These are phyloP conservation scores for Mucor saturninus DNA, from an alignment of 371 early-diverging fungal genomes.

Conservation along the genomic window DNA sequence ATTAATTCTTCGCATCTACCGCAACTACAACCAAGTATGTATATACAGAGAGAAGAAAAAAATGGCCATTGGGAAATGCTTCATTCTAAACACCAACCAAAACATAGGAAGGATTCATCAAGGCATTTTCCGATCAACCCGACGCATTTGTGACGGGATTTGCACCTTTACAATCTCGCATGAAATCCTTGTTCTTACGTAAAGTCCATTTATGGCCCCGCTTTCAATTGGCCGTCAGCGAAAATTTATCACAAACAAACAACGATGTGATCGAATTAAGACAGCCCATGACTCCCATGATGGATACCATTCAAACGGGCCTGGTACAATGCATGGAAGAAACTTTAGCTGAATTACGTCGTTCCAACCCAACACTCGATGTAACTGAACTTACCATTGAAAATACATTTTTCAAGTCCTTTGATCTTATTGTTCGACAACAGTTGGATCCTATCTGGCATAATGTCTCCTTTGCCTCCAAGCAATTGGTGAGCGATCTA, in stretches of 20 bases:
- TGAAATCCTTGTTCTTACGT: constrained; percentile 81
- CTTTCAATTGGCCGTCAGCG: constrained; percentile 77
- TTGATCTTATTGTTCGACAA: constrained; percentile 74
- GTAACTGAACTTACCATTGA: constrained; percentile 84
- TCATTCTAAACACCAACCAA: neutral
- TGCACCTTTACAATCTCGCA: constrained; percentile 82
- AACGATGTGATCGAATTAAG: constrained; percentile 80
- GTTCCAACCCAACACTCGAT: constrained; percentile 75
- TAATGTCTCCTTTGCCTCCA: constrained; percentile 71
- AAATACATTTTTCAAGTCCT: constrained; percentile 81
- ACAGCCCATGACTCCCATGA: constrained; percentile 78
- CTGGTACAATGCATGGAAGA: constrained; percentile 87
- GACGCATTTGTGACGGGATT: constrained; percentile 78
- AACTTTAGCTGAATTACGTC: constrained; percentile 78
- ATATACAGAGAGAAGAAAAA: neutral
- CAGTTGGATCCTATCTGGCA: constrained; percentile 93
- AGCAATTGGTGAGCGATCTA: constrained; percentile 80
- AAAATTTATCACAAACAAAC: constrained; percentile 58
- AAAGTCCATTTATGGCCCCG: constrained; percentile 91
- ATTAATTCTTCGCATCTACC: constrained; percentile 82
- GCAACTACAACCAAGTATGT: constrained; percentile 74
- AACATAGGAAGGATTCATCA: constrained; percentile 80
- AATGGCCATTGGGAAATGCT: too few relatives aligned
- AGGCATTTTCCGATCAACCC: constrained; percentile 92
- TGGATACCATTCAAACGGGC: constrained; percentile 85